Base-by-base conservation (phyloP, 441 rosid species). In the Biscutella laevigata region DNA sequence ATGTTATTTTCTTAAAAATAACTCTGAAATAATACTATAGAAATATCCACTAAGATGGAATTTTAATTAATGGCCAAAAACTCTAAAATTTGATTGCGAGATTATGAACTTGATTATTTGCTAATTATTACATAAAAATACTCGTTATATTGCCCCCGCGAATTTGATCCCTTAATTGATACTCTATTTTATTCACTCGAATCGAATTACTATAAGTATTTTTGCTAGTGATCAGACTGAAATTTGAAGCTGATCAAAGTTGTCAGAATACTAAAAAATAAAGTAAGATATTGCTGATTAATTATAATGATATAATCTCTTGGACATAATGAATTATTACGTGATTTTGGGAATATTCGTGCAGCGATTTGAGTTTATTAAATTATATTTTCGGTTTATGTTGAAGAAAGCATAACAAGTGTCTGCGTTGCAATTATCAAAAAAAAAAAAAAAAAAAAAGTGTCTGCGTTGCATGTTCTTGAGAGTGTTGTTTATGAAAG, bases 391-490 rank as follows among this genome's bases (percentile, higher is more conserved):
- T 25, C 0, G 3, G 16, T 2, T 22, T 49, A n/a, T 50, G 46
- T 43, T 52, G 34, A 44, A 36, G 10, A 52, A 38, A 52, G 32
- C 44, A 53, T 38, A 52, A 58, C 26, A n/a, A n/a, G n/a, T n/a
- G n/a, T n/a, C n/a, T n/a, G n/a, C n/a, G n/a, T n/a, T n/a, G n/a
- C n/a, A n/a, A n/a, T n/a, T n/a, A n/a, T n/a, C n/a, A n/a, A n/a
- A n/a, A n/a, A n/a, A n/a, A n/a, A n/a, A n/a, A n/a, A n/a, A n/a
- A n/a, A n/a, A n/a, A n/a, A n/a, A n/a, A n/a, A 15, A 57, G 42
- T 58, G 53, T 58, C 55, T 66, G 70, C 70, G 51, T 66, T 29
- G 61, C 70, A 66, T 66, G 70, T 66, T 66, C 65, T 29, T 58
- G 11, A 9, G 26, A 44, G 27, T 66, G 65, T 41, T 36, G 20